Evolutionary conservation across 345 rosid species (phyloP).

Genomic region (Firmiana major): DNA sequence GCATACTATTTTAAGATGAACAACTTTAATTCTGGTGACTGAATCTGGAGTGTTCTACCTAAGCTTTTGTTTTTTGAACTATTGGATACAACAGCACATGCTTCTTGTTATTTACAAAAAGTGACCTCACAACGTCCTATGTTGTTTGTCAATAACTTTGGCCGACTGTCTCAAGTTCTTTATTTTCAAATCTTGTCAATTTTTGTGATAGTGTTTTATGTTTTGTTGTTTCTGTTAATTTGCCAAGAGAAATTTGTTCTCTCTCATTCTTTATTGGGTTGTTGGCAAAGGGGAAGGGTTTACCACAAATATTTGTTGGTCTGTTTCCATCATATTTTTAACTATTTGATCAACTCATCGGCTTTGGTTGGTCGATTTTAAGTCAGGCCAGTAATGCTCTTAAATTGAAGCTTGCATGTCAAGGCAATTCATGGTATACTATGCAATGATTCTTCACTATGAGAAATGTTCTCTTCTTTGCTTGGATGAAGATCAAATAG

Average conservation of each 20-base stretch:
- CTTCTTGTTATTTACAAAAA: neutral
- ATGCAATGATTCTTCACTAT: neutral
- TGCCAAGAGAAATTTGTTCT: neutral
- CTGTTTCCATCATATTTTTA: slow-evolving; percentile 1
- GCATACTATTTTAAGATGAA: neutral
- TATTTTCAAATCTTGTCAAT: neutral
- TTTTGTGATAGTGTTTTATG: neutral
- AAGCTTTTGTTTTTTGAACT: too few species aligned
- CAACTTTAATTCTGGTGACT: neutral
- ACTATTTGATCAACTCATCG: neutral
- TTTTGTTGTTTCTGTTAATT: neutral
- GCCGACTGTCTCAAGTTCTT: neutral
- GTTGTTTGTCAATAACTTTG: neutral
- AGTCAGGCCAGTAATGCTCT: neutral
- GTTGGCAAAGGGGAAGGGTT: neutral
- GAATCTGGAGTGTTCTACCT: too few species aligned
- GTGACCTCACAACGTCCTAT: too few species aligned
- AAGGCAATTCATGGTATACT: neutral
- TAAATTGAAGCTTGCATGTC: slow-evolving; percentile 1
- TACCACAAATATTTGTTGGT: neutral
- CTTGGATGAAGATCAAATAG: neutral
- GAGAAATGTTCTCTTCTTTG: neutral
- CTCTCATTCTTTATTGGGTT: neutral
- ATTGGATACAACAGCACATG: neutral
- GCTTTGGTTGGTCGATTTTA: neutral